Percentiles rank a stretch among this genome's conserved stretches.
Conservation (phyloP, 106 monocot genomes). For the Xerophyta viscosa region DNA sequence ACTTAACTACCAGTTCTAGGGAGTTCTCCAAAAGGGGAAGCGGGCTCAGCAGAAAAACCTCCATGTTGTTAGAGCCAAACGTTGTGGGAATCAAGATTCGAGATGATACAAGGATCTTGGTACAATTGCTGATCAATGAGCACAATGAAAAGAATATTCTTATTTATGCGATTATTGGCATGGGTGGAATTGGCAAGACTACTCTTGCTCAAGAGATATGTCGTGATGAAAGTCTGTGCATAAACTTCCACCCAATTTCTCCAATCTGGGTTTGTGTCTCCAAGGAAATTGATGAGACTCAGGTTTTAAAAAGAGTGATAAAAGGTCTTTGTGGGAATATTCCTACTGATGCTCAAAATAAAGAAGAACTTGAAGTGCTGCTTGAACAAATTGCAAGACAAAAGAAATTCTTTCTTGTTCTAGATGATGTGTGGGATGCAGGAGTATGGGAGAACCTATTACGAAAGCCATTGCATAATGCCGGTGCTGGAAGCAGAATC, state of each 20-base stretch:
- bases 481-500: constrained; percentile 13
- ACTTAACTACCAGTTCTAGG: neutral
- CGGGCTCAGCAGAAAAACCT: neutral
- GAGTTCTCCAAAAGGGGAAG: neutral
- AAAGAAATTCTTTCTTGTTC: constrained; percentile 34
- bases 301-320: constrained; percentile 20
- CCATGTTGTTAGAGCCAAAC: constrained; percentile 6
- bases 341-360: constrained; percentile 4
- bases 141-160: neutral
- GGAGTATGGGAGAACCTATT: constrained; percentile 36
- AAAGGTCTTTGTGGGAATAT: constrained; percentile 2
- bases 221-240: constrained; percentile 4
- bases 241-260: neutral
- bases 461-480: constrained; percentile 13
- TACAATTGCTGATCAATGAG: constrained; percentile 7
- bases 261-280: constrained; percentile 20
- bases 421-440: constrained; percentile 43
- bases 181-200: constrained; percentile 43
- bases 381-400: constrained; percentile 3
- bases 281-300: constrained; percentile 8
- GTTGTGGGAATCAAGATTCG: constrained; percentile 20
- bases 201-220: constrained; percentile 28
- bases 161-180: constrained; percentile 24
- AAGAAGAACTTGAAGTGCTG: constrained; percentile 9
- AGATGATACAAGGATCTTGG: constrained; percentile 17